Conservation (phyloP, 768 basidiomycete species). For the Paxillus ammoniavirescens region DNA sequence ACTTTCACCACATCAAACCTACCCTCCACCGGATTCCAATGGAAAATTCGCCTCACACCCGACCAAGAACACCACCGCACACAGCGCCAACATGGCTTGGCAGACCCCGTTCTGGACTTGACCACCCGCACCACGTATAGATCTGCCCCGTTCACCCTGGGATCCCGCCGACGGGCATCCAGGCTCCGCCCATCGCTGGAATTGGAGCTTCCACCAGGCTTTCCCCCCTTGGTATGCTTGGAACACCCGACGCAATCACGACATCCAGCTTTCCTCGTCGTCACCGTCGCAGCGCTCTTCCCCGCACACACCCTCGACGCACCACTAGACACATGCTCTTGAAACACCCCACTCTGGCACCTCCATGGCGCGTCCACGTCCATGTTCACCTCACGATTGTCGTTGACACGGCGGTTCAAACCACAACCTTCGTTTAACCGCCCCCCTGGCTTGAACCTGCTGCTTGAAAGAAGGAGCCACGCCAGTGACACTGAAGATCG, state of each 20-base stretch:
- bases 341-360: not conserved
- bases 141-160: conserved; percentile 50
- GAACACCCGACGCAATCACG: not conserved
- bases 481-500: conserved; percentile 51
- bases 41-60: conserved; percentile 54
- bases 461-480: conserved; percentile 51
- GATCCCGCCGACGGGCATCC: conserved; percentile 37
- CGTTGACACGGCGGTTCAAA: conserved; percentile 2
- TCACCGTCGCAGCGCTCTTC: conserved; percentile 1
- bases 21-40: conserved; percentile 42
- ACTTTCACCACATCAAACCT: conserved; percentile 47
- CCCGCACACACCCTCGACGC: conserved; percentile 3
- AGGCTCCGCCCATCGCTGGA: conserved; percentile 24
- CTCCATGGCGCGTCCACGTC: not conserved
- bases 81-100: conserved; percentile 56
- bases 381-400: not conserved
- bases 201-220: not conserved
- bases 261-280: not conserved
- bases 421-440: conserved; percentile 7
- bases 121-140: conserved; percentile 53
- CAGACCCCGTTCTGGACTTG: conserved; percentile 48
- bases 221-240: not conserved
- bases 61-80: conserved; percentile 58
- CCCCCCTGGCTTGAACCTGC: conserved; percentile 45
- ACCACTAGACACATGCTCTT: not conserved